Base-by-base conservation (phyloP, 2,329 filamentous ascomycete species). In the Fonsecaea monophora region DNA sequence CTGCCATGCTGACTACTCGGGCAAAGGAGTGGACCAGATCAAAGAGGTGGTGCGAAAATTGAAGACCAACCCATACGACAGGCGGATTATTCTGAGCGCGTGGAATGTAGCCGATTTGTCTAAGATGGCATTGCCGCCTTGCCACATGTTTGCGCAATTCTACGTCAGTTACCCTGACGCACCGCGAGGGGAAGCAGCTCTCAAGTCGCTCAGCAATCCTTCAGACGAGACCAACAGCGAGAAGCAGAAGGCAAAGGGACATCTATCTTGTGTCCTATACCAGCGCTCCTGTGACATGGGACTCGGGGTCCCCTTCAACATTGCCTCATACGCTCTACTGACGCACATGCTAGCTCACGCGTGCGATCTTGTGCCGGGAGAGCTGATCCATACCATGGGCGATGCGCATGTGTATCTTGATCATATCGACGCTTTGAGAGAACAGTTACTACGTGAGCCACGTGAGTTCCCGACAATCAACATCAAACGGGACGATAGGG, bases 131-230 rank as follows among this genome's bases (percentile, higher is more conserved):
- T 82, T 97, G 35, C 94, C 94, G 69, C 94, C 94, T 1, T 97
- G 94, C 77, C 94, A 97, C 80, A 96, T 97, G 92, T 97, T 97
- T 82, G 94, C 94, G 4, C 94, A 97, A 76, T 97, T 97, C 75
- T 97, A 96, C 77, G 92, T 96, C 18, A 91, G 89, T 0, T 96
- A 88, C 77, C 91, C 90, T 10, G 67, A 77, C n/a, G 76, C 77
- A 9, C 62, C 59, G 37, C 61, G 62, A 6, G 73, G 77, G 13
- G 64, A 73, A 15, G 53, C 72, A 65, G 70, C 70, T 53, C 66
- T 69, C 53, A 56, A 69, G 45, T 61, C 35, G 60, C 66, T 53
- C 12, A 18, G n/a, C 21, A 53, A 15, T 12, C n/a, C 15, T 2
- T 30, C 32, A 9, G 42, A 18, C 4, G 32, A 30, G 30, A 18